Percentiles rank a stretch among this genome's conserved stretches.
Conservation (phyloP, 352 stramenopile species). For the Phytopythium chamaehyphon region DNA sequence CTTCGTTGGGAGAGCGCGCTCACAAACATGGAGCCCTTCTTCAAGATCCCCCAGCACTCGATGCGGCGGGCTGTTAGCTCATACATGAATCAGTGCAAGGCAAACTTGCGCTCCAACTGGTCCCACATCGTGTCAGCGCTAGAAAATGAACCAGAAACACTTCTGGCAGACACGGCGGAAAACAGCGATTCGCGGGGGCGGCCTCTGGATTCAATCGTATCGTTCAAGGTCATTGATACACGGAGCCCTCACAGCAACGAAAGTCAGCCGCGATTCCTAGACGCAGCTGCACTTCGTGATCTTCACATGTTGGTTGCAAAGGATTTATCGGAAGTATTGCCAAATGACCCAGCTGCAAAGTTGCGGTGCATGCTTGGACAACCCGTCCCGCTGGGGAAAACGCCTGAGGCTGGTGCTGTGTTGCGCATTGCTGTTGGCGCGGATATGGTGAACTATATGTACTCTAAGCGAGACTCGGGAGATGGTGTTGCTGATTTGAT, state of each 20-base stretch:
- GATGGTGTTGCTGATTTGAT: constrained; percentile 37
- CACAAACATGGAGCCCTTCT: constrained; percentile 78
- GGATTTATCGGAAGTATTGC: constrained; percentile 52
- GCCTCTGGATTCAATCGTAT: constrained; percentile 74
- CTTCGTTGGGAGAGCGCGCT: constrained; percentile 82
- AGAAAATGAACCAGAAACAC: constrained; percentile 9
- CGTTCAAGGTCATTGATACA: constrained; percentile 67
- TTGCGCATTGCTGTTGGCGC: constrained; percentile 83
- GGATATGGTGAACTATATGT: constrained; percentile 82
- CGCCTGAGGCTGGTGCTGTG: constrained; percentile 31
- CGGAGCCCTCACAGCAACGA: constrained; percentile 6
- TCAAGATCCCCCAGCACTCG: constrained; percentile 36
- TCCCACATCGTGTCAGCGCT: constrained; percentile 45
- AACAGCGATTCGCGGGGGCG: constrained; percentile 15
- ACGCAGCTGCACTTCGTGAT: constrained; percentile 45
- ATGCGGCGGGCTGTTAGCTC: constrained; percentile 48
- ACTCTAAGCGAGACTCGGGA: constrained; percentile 30
- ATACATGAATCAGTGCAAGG: constrained; percentile 57
- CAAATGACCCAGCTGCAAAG: constrained; percentile 39
- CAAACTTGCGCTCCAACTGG: constrained; percentile 37
- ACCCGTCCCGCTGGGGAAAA: constrained; percentile 74
- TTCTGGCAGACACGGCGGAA: constrained; percentile 11
- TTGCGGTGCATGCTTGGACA: constrained; percentile 75
- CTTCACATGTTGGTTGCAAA: constrained; percentile 71
- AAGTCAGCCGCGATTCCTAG: constrained; percentile 18